Evolutionary conservation across 345 rosid genomes (phyloP).

Genomic region (Rhodamnia rubescens): DNA sequence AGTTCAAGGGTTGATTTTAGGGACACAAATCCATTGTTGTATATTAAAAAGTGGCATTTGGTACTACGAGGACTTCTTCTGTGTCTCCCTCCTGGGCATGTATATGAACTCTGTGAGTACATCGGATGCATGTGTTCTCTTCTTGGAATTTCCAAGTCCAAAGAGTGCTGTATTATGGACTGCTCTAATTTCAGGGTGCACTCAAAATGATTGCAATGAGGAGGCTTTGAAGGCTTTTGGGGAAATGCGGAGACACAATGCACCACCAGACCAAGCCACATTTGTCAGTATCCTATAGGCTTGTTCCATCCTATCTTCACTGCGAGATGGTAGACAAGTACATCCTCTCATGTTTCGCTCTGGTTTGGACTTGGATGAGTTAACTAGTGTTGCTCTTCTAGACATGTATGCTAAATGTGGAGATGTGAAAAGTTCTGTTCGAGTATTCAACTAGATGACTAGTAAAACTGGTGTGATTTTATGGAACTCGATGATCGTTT

Average conservation of each 20-base stretch:
- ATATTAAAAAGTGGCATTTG: slow-evolving; percentile 45
- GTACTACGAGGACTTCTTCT: slow-evolving; percentile 54
- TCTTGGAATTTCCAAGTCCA: slow-evolving; percentile 47
- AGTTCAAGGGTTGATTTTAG: slow-evolving; percentile 38
- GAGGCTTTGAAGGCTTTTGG: slow-evolving; percentile 53
- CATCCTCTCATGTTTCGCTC: slow-evolving; percentile 61
- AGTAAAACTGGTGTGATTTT: slow-evolving; percentile 40
- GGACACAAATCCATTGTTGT: slow-evolving; percentile 60
- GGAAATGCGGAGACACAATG: slow-evolving; percentile 52
- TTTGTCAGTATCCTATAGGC: slow-evolving; percentile 80
- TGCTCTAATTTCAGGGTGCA: slow-evolving; percentile 68
- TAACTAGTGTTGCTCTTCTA: slow-evolving; percentile 59
- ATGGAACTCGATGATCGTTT: slow-evolving; percentile 93
- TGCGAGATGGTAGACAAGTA: slow-evolving; percentile 51
- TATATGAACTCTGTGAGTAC: slow-evolving; percentile 52
- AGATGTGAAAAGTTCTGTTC: slow-evolving; percentile 51
- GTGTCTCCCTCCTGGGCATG: slow-evolving; percentile 66
- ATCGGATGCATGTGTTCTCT: slow-evolving; percentile 45
- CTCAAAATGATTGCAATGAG: slow-evolving; percentile 55
- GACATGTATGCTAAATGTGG: slow-evolving; percentile 99
- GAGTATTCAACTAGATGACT: slow-evolving; percentile 53
- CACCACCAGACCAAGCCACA: slow-evolving; percentile 80
- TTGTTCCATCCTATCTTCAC: slow-evolving; percentile 57
- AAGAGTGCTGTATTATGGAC: slow-evolving; percentile 69
- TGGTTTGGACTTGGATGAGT: slow-evolving; percentile 64